phyloP scores from a whole-genome alignment of 2,329 filamentous ascomycete species.

The Cytospora chrysosperma region DNA sequence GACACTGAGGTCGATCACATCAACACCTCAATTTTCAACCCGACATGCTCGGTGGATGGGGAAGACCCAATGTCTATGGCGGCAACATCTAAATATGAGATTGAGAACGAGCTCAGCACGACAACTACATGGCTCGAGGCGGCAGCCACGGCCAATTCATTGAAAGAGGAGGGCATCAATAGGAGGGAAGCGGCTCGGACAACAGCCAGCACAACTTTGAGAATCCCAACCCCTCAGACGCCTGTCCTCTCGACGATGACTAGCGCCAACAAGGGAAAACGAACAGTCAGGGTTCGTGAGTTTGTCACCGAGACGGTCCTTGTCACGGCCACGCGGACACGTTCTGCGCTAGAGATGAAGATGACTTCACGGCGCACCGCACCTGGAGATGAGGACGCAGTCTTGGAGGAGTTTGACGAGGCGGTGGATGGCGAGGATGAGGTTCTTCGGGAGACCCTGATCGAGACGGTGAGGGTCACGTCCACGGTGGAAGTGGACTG shows the following conservation, averaged over 20 bases:
- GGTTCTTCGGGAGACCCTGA: background rate
- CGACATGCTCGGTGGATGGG: background rate
- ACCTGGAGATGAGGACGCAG: background rate
- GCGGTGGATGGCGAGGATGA: background rate
- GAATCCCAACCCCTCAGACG: background rate
- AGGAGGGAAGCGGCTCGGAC: background rate
- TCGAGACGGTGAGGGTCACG: conserved; percentile 28
- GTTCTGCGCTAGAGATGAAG: background rate
- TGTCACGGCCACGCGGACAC: conserved; percentile 25
- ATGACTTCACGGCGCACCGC: background rate
- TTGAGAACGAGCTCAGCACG: background rate
- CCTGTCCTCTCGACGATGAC: background rate
- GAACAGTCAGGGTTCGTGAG: conserved; percentile 20
- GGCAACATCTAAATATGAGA: background rate
- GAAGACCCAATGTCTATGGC: too few relatives aligned
- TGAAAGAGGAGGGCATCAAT: background rate
- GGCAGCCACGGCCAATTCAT: background rate
- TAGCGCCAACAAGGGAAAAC: background rate
- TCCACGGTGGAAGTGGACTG: conserved; percentile 20
- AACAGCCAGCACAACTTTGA: background rate
- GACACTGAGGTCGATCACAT: background rate
- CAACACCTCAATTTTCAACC: background rate
- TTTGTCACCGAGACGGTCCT: conserved; percentile 31
- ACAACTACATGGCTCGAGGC: background rate
- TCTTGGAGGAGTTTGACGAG: background rate